Evolutionary conservation across 2,329 filamentous ascomycete genomes (phyloP).

Genomic region (Diaporthe batatas): DNA sequence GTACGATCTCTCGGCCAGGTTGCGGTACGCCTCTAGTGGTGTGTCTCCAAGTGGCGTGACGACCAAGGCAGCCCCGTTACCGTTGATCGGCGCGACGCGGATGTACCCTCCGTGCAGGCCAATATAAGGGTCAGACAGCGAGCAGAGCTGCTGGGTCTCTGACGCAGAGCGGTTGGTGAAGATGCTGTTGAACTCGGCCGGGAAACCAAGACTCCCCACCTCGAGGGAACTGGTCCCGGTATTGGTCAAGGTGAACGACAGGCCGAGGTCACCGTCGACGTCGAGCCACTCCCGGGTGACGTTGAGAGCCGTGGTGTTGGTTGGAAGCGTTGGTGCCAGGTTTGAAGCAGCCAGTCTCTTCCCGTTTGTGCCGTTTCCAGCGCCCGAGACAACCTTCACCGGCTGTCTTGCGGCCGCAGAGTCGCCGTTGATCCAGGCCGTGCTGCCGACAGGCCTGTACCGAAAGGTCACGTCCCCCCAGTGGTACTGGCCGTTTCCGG

Average conservation of each 20-base stretch:
- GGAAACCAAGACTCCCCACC: slow-evolving; percentile 69
- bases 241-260: slow-evolving; percentile 66
- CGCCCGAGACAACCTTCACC: slow-evolving; percentile 49
- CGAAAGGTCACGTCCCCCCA: slow-evolving; percentile 70
- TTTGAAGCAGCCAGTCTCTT: slow-evolving; percentile 54
- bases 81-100: slow-evolving; percentile 64
- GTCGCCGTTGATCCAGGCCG: slow-evolving; percentile 61
- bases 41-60: slow-evolving; percentile 65
- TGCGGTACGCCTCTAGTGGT: slow-evolving; percentile 67
- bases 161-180: slow-evolving; percentile 64
- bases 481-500: slow-evolving; percentile 68
- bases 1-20: slow-evolving; percentile 60
- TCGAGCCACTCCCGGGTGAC: slow-evolving; percentile 67
- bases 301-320: slow-evolving; percentile 52
- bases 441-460: slow-evolving; percentile 58
- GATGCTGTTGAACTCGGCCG: slow-evolving; percentile 73
- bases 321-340: slow-evolving; percentile 57
- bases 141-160: slow-evolving; percentile 65
- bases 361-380: slow-evolving; percentile 43
- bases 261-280: slow-evolving; percentile 61
- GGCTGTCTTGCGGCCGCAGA: slow-evolving; percentile 58
- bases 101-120: slow-evolving; percentile 70
- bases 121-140: slow-evolving; percentile 71
- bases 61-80: slow-evolving; percentile 65
- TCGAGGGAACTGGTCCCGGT: slow-evolving; percentile 57